phyloP scores from a whole-genome alignment of 257 asterid genomes.

The Ligustrum vulgare region DNA sequence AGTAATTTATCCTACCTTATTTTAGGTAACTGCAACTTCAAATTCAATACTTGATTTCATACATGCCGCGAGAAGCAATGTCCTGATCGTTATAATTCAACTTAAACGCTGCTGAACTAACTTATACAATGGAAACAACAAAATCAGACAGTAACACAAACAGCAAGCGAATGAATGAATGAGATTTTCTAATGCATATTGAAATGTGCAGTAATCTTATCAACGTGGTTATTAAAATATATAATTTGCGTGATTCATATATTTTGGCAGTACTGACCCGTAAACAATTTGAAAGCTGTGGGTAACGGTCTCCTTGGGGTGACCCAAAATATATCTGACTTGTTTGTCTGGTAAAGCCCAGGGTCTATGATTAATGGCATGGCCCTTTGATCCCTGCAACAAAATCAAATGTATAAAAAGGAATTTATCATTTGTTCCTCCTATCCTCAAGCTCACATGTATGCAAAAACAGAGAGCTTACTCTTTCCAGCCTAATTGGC shows the following conservation, averaged over 20 bases:
- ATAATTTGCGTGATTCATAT: background rate
- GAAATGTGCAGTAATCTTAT: background rate
- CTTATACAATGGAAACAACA: background rate
- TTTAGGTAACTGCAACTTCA: background rate
- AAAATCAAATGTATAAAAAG: constrained; percentile 11
- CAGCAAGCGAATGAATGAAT: constrained; percentile 4
- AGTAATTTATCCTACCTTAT: background rate
- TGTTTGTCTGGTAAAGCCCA: constrained; percentile 67
- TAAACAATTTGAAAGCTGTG: constrained; percentile 79
- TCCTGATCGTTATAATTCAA: background rate
- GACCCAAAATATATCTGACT: constrained; percentile 68
- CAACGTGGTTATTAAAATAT: background rate
- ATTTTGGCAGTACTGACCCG: constrained; percentile 56
- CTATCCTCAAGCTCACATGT: background rate
- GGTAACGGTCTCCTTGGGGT: constrained; percentile 61
- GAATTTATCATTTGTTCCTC: background rate
- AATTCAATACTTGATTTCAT: background rate
- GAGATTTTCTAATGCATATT: background rate
- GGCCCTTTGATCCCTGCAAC: constrained; percentile 64
- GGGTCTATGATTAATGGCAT: constrained; percentile 85
- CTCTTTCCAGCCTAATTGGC: constrained; percentile 81
- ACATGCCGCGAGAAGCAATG: background rate
- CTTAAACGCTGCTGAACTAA: background rate
- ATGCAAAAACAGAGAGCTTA: constrained; percentile 34
- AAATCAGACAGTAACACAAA: background rate